Evolutionary conservation across 306 rosid species (phyloP), one percentile per base, ranked within the genome.

Genomic region (Myrica gale): DNA sequence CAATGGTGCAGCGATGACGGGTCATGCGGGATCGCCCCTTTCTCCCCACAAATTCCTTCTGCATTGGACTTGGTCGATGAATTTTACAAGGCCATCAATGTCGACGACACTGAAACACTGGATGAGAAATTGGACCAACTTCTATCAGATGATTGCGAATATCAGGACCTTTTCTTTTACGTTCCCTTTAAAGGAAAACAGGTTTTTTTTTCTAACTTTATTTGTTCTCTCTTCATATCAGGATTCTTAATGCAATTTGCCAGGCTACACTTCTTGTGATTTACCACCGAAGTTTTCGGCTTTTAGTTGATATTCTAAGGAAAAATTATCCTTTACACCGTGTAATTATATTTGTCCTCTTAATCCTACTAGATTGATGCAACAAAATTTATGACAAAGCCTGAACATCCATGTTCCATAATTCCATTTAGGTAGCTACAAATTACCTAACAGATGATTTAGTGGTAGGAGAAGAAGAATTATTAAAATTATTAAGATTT

Each of bases 131-230:
- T 90, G 67, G 70, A 77, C 44, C 75, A 80, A n/a, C 78, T 90
- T n/a, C 63, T 90, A 5, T 72, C 82, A 0, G 45, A 78, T 23
- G 21, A 81, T 1, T 84, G 84, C 67, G 80, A 68, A n/a, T 84
- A 74, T 70, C 73, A 77, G 41, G 90, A 90, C 46, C 67, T 82
- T 74, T 73, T 84, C 58, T 84, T 84, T 74, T 89, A 80, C 66
- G 57, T 26, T 46, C 81, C 84, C 55, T 76, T 46, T 7, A 43
- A 69, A 58, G 82, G 81, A 45, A 79, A 76, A 77, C 65, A 82
- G 83, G 84, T 80, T 61, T 26, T 7, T 13, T 17, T 32, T 19
- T 37, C 19, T 58, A 26, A 13, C 16, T 8, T 56, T 2, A 15
- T 47, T 4, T 55, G 16, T 19, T 46, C 46, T 46, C n/a, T 17